Base-by-base conservation (phyloP, 345 rosid genomes). In the Chamaenerion angustifolium region DNA sequence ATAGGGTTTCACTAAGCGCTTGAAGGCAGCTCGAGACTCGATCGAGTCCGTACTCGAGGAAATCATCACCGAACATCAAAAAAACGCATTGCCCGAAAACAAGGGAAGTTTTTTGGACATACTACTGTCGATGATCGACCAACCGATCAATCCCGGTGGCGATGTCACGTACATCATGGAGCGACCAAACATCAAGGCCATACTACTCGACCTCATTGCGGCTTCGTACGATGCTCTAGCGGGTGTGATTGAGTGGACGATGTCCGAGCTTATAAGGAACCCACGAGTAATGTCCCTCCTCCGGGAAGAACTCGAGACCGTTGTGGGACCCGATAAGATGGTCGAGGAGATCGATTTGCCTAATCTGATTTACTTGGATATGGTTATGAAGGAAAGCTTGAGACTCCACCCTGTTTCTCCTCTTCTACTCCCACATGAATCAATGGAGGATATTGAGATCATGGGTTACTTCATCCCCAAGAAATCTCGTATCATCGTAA, bases 171-270 rank as follows among this genome's bases (percentile, higher is more conserved):
- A n/a, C n/a, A 15, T 17, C 4, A 16, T 49, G 27, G 57, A 55
- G 35, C 41, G 60, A 55, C 14, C 54, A 6, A 43, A 63, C 10
- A 46, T 72, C 15, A 67, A 72, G 27, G 64, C 70, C 10, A 19
- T 68, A 6, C 19, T 69, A 15, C 55, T 60, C 12, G 76, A 72
- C 62, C 58, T 68, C 48, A 49, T 64, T 4, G 45, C 41, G 11
- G 68, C 46, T 0, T 46, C 65, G 9, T 14, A 60, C 0, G 73
- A 68, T 3, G 55, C 70, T 12, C 47, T 65, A 0, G 10, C 65
- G 0, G 10, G 54, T 0, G 31, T 51, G 0, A 47, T 64, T 1
- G 76, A 64, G 12, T 72, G 76, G 76, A 62, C 48, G 11, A 16
- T 68, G 3, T 56, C 70, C 0, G 76, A 72, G 43, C 37, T 68